A percentile compares a stretch with the other conserved stretches of the same genome.
Evolutionary conservation across 441 rosid genomes (phyloP).

Genomic region (Pelargonium myrrhifolium): DNA sequence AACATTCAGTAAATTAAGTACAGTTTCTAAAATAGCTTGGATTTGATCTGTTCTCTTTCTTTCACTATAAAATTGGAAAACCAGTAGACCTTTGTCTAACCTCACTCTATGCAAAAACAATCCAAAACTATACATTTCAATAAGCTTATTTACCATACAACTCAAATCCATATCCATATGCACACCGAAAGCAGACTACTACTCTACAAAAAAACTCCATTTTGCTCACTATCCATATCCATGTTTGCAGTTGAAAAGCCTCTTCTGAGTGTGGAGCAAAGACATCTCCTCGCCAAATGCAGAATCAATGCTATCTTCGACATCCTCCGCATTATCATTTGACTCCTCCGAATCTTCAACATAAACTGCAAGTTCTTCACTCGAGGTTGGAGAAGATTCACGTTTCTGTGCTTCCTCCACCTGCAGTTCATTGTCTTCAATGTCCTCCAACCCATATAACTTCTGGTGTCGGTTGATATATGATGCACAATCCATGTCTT

Average conservation of each 20-base stretch:
- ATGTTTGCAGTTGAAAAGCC: constrained; percentile 13
- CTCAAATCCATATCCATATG: background rate
- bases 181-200: background rate
- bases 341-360: constrained; percentile 32
- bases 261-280: constrained; percentile 19
- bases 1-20: too few relatives aligned
- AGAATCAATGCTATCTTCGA: constrained; percentile 17
- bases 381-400: constrained; percentile 23
- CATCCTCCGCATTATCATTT: background rate
- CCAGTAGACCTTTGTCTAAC: background rate
- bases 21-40: too few relatives aligned
- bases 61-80: too few relatives aligned
- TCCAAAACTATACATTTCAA: background rate
- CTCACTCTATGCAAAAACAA: background rate
- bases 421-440: constrained; percentile 18
- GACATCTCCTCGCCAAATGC: constrained; percentile 10
- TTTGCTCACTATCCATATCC: background rate
- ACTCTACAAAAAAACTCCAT: background rate
- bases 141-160: background rate
- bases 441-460: constrained; percentile 22
- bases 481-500: background rate
- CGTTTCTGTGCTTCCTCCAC: constrained; percentile 14
- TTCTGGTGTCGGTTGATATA: constrained; percentile 7
- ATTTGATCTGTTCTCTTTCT: too few relatives aligned
- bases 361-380: constrained; percentile 16